Base-by-base conservation (phyloP, 78 protist species). In the Speleostelium caveatum region DNA sequence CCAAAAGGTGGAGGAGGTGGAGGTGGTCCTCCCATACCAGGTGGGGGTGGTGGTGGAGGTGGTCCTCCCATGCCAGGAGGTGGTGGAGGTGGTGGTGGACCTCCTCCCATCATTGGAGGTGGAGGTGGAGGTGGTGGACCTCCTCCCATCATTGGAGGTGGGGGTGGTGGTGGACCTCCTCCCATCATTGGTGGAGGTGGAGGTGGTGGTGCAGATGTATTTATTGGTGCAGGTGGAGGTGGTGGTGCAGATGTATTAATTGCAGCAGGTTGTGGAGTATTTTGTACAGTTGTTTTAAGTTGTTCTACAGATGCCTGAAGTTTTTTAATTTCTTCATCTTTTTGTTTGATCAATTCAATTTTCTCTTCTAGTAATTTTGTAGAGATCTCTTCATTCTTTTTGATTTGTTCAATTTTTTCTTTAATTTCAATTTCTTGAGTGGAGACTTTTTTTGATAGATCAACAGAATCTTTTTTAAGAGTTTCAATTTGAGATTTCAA, bases 71-170 rank as follows among this genome's bases (percentile, higher is more conserved):
- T 68, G 30, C 32, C 28, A 49, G 90, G 90, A 1, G 90, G 90
- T 8, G 89, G 89, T 38, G 89, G 89, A 33, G 90, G 90, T 39
- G 90, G 90, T 22, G 90, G 90, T 30, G 75, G 75, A 6, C 88
- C 76, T 24, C 79, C 74, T 3, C 73, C 73, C 17, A 42, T 30
- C 26, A 42, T 30, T 6, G 86, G 86, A 10, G 86, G 86, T n/a
- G 86, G 85, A 60, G 85, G 86, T 42, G 86, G 86, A 3, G 73
- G 62, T 42, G 62, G 62, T 7, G 58, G 65, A 7, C 73, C 73
- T 7, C 68, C 79, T 8, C 76, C 68, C 32, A 67, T 73, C 33
- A 66, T 33, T 26, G 86, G 73, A 16, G 90, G 66, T 26, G 90
- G 58, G 28, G 90, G 55, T 33, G 90, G 75, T 35, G 83, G 36